Percentiles rank a stretch among this genome's conserved stretches.
Evolutionary conservation across 1,284 basidiomycete genomes (phyloP).

Genomic region (Naganishia liquefaciens): DNA sequence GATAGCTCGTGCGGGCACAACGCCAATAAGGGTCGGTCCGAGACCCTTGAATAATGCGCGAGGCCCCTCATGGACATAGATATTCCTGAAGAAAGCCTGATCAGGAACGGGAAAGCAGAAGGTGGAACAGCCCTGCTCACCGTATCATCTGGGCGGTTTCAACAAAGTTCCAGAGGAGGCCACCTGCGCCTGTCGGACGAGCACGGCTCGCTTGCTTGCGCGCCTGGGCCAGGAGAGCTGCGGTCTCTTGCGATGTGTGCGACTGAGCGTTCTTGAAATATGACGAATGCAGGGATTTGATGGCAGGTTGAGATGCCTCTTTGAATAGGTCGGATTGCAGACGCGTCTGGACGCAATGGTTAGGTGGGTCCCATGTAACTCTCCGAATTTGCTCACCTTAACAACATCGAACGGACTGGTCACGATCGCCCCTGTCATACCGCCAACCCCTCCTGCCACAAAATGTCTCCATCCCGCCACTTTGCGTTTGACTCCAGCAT

Average conservation of each 20-base stretch:
- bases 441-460: constrained; percentile 82
- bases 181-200: constrained; percentile 52
- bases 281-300: constrained; percentile 24
- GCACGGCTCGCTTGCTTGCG: constrained; percentile 33
- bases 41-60: constrained; percentile 91
- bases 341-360: constrained; percentile 62
- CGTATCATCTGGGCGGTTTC: constrained; percentile 88
- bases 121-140: constrained; percentile 56
- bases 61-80: constrained; percentile 85
- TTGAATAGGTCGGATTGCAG: constrained; percentile 88
- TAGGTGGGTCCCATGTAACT: too few species aligned
- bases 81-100: constrained; percentile 62
- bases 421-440: constrained; percentile 96
- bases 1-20: constrained; percentile 87
- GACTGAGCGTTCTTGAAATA: constrained; percentile 19
- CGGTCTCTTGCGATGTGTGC: constrained; percentile 26
- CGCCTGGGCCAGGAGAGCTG: constrained; percentile 12
- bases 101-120: neutral
- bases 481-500: constrained; percentile 55
- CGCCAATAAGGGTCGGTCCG: constrained; percentile 90
- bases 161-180: constrained; percentile 86
- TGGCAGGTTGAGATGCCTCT: constrained; percentile 45
- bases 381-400: constrained; percentile 60
- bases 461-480: constrained; percentile 82
- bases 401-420: constrained; percentile 98